These are phyloP conservation scores for Groenewaldozyma tartarivorans DNA, from an alignment of 805 yeast genomes.

Conservation along the genomic window DNA sequence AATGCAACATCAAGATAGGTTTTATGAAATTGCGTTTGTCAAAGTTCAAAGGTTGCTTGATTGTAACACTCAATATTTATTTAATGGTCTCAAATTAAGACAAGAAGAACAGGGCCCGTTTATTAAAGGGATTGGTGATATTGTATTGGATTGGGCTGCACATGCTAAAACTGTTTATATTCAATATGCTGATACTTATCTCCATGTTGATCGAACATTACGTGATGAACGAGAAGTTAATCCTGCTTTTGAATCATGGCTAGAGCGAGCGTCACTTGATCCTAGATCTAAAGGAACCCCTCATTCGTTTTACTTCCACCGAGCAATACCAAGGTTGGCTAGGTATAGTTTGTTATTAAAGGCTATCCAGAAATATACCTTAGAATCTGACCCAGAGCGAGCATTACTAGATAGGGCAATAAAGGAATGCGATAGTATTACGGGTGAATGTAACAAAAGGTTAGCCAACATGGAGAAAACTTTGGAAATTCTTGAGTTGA, in stretches of 20 bases:
- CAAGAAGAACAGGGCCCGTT: conserved; percentile 57
- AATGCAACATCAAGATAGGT: conserved; percentile 42
- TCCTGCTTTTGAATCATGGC: conserved; percentile 48
- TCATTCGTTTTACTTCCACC: conserved; percentile 41
- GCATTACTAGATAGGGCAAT: conserved; percentile 43
- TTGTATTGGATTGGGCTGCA: conserved; percentile 55
- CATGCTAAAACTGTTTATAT: conserved; percentile 46
- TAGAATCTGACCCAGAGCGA: conserved; percentile 42
- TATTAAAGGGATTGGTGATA: conserved; percentile 52
- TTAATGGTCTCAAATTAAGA: conserved; percentile 49
- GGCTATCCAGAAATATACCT: conserved; percentile 46
- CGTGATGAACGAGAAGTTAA: conserved; percentile 33
- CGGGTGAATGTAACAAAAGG: conserved; percentile 49
- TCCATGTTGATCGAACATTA: conserved; percentile 32
- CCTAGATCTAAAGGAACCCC: conserved; percentile 32
- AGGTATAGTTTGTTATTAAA: conserved; percentile 52
- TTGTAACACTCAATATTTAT: conserved; percentile 43
- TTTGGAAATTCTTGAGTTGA: conserved; percentile 44
- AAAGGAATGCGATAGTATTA: conserved; percentile 44
- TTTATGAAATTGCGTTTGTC: conserved; percentile 48
- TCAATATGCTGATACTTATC: conserved; percentile 42
- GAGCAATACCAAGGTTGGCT: conserved; percentile 46
- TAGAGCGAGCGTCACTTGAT: conserved; percentile 40
- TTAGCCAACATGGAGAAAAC: conserved; percentile 53
- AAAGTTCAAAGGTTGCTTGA: conserved; percentile 48